Conservation (phyloP, 2,329 filamentous ascomycete species). For the Pyricularia pennisetigena region DNA sequence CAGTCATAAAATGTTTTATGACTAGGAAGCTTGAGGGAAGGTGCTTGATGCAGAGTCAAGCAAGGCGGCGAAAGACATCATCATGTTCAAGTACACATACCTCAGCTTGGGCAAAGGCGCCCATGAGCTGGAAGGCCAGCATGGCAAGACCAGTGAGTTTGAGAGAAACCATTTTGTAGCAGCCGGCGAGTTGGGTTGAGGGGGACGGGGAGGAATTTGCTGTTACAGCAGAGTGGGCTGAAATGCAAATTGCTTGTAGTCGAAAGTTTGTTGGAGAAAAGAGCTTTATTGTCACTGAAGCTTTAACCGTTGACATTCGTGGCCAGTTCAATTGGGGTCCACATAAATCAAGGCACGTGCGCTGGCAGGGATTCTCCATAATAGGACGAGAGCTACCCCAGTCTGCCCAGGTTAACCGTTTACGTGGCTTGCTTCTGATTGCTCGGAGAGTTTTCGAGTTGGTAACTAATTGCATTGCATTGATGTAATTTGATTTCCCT, state of each 20-base stretch:
- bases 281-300: background rate
- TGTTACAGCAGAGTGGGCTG: background rate
- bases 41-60: background rate
- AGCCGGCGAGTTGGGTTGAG: background rate
- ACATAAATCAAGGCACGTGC: slow-evolving; percentile 12
- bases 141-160: slow-evolving; percentile 63
- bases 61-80: background rate
- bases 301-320: slow-evolving; percentile 8
- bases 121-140: slow-evolving; percentile 58
- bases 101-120: slow-evolving; percentile 50
- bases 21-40: background rate
- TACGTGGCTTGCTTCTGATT: background rate
- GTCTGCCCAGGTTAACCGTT: background rate
- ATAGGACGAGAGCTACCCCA: background rate
- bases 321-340: slow-evolving; percentile 11
- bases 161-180: slow-evolving; percentile 57
- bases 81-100: slow-evolving; percentile 32
- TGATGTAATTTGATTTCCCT: too few species aligned
- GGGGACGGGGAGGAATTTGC: background rate
- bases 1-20: background rate
- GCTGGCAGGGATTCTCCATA: background rate
- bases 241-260: background rate
- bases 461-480: too few species aligned
- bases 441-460: background rate
- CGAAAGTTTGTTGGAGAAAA: background rate